These are phyloP conservation scores for Coleophoma eucalyptorum DNA, from an alignment of 2,329 filamentous ascomycete genomes.

Conservation along the genomic window DNA sequence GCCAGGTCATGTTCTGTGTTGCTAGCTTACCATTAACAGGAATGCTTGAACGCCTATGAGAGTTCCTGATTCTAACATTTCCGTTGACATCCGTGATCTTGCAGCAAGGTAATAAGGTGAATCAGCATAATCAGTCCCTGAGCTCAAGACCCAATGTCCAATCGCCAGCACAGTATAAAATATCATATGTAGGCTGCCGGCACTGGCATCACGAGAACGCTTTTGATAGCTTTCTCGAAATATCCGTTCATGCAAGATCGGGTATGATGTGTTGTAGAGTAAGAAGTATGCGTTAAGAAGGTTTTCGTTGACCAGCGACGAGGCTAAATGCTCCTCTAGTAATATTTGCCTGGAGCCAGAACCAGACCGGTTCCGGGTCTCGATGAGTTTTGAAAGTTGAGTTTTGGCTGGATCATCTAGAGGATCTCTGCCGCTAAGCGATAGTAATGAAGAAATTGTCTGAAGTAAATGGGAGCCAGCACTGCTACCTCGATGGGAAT, in stretches of 20 bases:
- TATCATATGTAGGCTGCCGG: slow-evolving; percentile 27
- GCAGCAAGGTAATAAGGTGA: slow-evolving; percentile 13
- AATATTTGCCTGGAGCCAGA: slow-evolving; percentile 4
- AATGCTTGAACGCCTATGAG: slow-evolving; percentile 12
- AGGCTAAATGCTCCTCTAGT: slow-evolving; percentile 14
- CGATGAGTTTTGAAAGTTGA: too few species aligned
- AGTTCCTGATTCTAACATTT: slow-evolving; percentile 12
- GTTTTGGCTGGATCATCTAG: too few species aligned
- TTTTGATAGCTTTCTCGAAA: slow-evolving; percentile 21
- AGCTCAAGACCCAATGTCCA: slow-evolving; percentile 33
- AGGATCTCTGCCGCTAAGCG: neutral
- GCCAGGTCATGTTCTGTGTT: neutral
- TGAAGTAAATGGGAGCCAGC: neutral
- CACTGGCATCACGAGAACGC: slow-evolving; percentile 13
- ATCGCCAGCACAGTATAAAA: slow-evolving; percentile 34
- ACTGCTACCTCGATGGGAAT: neutral
- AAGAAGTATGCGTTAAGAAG: slow-evolving; percentile 17
- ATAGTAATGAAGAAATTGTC: neutral
- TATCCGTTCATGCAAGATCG: slow-evolving; percentile 12
- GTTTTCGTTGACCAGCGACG: slow-evolving; percentile 19
- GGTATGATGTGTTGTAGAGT: slow-evolving; percentile 14
- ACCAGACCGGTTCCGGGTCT: too few species aligned
- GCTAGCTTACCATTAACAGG: slow-evolving; percentile 8
- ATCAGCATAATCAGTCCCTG: slow-evolving; percentile 11
- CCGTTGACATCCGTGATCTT: slow-evolving; percentile 8